Conservation (phyloP, 768 basidiomycete genomes). For the Leccinum sublutescens region DNA sequence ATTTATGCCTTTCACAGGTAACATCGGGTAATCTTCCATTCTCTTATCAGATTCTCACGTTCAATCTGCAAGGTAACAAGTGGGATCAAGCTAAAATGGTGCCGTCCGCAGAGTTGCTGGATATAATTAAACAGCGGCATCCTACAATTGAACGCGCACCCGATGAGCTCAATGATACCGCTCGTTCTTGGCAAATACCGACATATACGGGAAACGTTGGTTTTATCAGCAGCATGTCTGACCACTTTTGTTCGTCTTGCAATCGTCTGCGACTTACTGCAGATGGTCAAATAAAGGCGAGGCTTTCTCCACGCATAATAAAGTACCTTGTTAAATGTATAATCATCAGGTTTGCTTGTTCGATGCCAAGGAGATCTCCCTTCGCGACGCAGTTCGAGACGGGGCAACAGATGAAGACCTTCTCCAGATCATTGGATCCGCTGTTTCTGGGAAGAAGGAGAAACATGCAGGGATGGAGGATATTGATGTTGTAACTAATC, state of each 20-base stretch:
- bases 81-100: constrained; percentile 86
- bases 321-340: neutral
- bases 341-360: constrained; percentile 75
- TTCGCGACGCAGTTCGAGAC: constrained; percentile 69
- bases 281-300: constrained; percentile 85
- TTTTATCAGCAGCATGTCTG: constrained; percentile 94
- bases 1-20: constrained; percentile 92
- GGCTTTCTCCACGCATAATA: constrained; percentile 1
- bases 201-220: constrained; percentile 69
- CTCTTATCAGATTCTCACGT: constrained; percentile 2
- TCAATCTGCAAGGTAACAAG: constrained; percentile 60
- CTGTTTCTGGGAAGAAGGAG: constrained; percentile 69
- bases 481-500: constrained; percentile 72
- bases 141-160: constrained; percentile 53
- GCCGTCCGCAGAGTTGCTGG: constrained; percentile 64
- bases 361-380: constrained; percentile 78
- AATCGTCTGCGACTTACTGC: constrained; percentile 85
- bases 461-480: constrained; percentile 85
- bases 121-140: constrained; percentile 45
- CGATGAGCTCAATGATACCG: constrained; percentile 79
- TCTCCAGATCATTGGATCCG: constrained; percentile 56
- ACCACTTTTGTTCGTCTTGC: constrained; percentile 87
- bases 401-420: constrained; percentile 66
- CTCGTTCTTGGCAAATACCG: constrained; percentile 73
- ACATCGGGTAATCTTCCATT: constrained; percentile 9